Percentiles rank a stretch among this genome's conserved stretches.
phyloP scores from a whole-genome alignment of 225 moss, liverwort and hornwort genomes.

The Rhytidiadelphus loreus region DNA sequence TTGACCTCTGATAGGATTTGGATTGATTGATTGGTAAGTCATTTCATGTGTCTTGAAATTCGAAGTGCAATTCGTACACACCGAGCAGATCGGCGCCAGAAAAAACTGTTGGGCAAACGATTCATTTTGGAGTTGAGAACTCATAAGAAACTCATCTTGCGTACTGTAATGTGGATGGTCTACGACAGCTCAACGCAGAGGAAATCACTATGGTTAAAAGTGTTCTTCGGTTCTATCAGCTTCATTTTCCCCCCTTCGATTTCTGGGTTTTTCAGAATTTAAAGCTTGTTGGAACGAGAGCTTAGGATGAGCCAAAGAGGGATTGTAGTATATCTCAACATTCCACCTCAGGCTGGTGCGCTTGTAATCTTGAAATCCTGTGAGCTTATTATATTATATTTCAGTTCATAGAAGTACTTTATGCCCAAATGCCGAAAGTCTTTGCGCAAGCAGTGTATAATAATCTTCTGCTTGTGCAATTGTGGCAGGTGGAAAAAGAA shows the following conservation, averaged over 20 bases:
- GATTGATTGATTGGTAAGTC: background rate
- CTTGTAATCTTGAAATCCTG: background rate
- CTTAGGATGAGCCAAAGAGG: background rate
- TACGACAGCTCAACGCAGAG: background rate
- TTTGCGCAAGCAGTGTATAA: background rate
- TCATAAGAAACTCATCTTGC: background rate
- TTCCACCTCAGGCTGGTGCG: background rate
- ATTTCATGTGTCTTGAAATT: background rate
- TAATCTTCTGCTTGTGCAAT: background rate
- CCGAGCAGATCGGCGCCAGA: background rate
- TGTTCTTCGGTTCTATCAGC: background rate
- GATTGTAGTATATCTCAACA: background rate
- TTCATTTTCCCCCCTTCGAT: background rate
- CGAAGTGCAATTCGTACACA: background rate
- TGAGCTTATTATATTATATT: background rate
- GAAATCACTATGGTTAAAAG: background rate
- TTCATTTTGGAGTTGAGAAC: background rate
- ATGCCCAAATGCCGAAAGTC: background rate
- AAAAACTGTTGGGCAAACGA: background rate
- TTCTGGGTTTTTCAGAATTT: background rate
- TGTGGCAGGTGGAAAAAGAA: constrained; percentile 28
- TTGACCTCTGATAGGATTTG: background rate
- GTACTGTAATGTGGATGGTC: background rate
- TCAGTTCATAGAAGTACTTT: background rate
- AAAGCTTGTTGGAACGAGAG: background rate